phyloP scores from a whole-genome alignment of 2,329 filamentous ascomycete species.

The Chaetomiaceae sp. region DNA sequence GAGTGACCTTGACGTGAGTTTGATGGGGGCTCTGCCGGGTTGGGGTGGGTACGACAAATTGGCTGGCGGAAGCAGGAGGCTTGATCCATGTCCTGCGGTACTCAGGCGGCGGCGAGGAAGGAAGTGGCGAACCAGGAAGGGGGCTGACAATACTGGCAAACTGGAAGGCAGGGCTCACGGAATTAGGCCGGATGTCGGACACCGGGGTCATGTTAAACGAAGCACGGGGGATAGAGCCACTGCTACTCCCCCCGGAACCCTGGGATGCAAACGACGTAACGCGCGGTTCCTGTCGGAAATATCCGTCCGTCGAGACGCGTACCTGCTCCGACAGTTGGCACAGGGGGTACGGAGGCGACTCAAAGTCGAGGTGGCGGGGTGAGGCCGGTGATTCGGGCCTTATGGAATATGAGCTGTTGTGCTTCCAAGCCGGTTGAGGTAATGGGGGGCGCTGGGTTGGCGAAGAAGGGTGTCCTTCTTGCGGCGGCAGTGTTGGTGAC shows the following conservation, averaged over 20 bases:
- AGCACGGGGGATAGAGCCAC: neutral
- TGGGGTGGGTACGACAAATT: neutral
- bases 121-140: neutral
- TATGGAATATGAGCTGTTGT: neutral
- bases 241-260: neutral
- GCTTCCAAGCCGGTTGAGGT: slow-evolving; percentile 5
- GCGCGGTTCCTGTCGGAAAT: neutral
- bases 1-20: slow-evolving; percentile 9
- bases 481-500: slow-evolving; percentile 4
- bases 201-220: neutral
- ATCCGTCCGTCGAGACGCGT: neutral
- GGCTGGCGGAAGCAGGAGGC: neutral
- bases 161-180: neutral
- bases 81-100: slow-evolving; percentile 10
- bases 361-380: neutral
- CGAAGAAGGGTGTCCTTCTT: neutral
- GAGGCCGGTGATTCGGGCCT: slow-evolving; percentile 7
- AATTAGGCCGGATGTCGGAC: neutral
- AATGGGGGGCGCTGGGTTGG: slow-evolving; percentile 1
- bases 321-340: neutral
- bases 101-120: slow-evolving; percentile 6
- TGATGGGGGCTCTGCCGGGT: slow-evolving; percentile 4
- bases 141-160: neutral
- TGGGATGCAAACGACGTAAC: neutral
- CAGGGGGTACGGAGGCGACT: neutral